A percentile compares a stretch with the other conserved stretches of the same genome.
These are phyloP conservation scores for Coccomyxa subellipsoidea DNA, from an alignment of 163 green algal genomes.

Conservation along the genomic window DNA sequence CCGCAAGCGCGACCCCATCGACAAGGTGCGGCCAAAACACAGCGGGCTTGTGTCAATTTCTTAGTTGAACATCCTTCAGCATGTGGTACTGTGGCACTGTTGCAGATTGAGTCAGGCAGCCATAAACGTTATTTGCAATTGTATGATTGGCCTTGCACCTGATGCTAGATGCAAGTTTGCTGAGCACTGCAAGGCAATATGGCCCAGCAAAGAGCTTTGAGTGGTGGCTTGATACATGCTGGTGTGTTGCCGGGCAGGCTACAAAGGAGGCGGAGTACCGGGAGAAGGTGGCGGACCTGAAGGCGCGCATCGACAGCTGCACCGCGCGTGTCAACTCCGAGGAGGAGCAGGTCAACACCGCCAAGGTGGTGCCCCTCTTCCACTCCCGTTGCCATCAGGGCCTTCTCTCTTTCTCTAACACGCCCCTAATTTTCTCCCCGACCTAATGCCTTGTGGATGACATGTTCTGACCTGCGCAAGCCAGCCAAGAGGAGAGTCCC, in stretches of 20 bases:
- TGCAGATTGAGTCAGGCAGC: too few relatives aligned
- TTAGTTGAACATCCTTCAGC: too few relatives aligned
- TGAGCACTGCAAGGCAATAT: too few relatives aligned
- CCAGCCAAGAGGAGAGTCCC: background rate
- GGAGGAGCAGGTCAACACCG: slow-evolving; percentile 35
- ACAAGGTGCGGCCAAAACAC: slow-evolving; percentile 35
- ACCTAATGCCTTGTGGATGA: too few relatives aligned
- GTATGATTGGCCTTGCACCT: too few relatives aligned
- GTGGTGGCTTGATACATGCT: background rate
- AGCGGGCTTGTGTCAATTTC: too few relatives aligned
- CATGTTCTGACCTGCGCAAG: background rate
- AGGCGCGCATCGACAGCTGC: slow-evolving; percentile 29
- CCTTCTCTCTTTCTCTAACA: too few relatives aligned
- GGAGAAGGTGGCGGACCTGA: slow-evolving; percentile 43
- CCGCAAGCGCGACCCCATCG: slow-evolving; percentile 59
- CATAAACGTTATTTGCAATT: too few relatives aligned
- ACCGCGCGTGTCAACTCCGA: slow-evolving; percentile 52
- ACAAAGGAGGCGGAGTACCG: slow-evolving; percentile 51
- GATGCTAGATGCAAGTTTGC: too few relatives aligned
- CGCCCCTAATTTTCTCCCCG: too few relatives aligned
- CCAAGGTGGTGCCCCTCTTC: slow-evolving; percentile 13
- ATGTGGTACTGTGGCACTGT: too few relatives aligned
- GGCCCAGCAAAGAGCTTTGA: background rate
- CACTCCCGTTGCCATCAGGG: background rate
- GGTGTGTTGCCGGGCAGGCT: slow-evolving; percentile 2